Conservation (phyloP, 2,329 filamentous ascomycete species). For the Fusarium sp. region DNA sequence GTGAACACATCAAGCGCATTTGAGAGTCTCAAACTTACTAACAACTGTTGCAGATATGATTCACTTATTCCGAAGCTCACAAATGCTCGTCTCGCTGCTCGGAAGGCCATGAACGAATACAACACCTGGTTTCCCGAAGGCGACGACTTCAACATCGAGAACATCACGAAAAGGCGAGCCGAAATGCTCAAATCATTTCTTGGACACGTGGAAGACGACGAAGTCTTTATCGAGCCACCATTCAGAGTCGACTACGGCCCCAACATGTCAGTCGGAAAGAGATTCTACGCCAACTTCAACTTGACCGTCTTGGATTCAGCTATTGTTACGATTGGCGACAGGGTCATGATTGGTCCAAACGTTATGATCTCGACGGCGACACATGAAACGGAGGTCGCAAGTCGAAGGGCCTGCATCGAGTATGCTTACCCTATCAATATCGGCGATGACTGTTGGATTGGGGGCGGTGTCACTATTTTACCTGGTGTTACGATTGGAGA, state of each 20-base stretch:
- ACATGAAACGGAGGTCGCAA: conserved; percentile 60
- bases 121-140: conserved; percentile 60
- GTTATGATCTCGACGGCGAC: conserved; percentile 62
- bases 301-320: conserved; percentile 61
- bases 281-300: conserved; percentile 67
- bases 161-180: conserved; percentile 37
- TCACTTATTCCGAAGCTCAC: conserved; percentile 55
- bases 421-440: conserved; percentile 59
- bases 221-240: conserved; percentile 65
- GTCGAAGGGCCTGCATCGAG: conserved; percentile 57
- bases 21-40: accelerated
- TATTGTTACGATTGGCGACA: conserved; percentile 60
- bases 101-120: conserved; percentile 61
- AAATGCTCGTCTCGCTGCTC: conserved; percentile 57
- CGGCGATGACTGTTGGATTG: conserved; percentile 71
- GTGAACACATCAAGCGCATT: accelerated
- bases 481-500: conserved; percentile 81
- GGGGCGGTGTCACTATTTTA: conserved; percentile 77
- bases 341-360: conserved; percentile 62
- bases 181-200: conserved; percentile 57
- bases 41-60: conserved; percentile 52
- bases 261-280: conserved; percentile 65
- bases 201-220: conserved; percentile 53
- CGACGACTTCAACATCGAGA: neutral
- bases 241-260: conserved; percentile 69